These are phyloP conservation scores for Tricholoma bakamatsutake DNA, from an alignment of 768 basidiomycete genomes.

Conservation along the genomic window DNA sequence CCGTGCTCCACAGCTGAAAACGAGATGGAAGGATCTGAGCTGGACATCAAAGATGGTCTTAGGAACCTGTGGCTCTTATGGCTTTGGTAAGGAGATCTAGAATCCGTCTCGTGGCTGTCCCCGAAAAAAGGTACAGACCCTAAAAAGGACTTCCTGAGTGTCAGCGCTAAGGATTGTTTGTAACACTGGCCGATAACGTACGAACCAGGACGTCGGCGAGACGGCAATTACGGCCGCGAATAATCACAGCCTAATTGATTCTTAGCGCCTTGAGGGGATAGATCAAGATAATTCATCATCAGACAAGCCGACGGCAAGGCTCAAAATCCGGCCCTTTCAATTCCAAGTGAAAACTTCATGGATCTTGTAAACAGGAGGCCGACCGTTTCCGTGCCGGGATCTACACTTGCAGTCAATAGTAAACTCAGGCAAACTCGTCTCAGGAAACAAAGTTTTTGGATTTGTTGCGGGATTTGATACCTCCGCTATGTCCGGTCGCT, in stretches of 20 bases:
- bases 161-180: slow-evolving; percentile 25
- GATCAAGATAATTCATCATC: slow-evolving; percentile 7
- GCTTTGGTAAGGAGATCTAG: slow-evolving; percentile 18
- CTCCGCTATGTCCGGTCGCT: slow-evolving; percentile 4
- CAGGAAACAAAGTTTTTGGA: slow-evolving; percentile 9
- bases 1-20: slow-evolving; percentile 2
- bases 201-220: slow-evolving; percentile 14
- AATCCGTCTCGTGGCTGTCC: slow-evolving; percentile 20
- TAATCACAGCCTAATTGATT: slow-evolving; percentile 13
- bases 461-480: slow-evolving; percentile 1
- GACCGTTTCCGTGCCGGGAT: background rate
- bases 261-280: slow-evolving; percentile 9
- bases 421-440: background rate
- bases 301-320: background rate
- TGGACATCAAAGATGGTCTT: slow-evolving; percentile 8
- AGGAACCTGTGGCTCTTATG: slow-evolving; percentile 26
- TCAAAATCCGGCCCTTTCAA: background rate
- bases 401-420: background rate
- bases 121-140: slow-evolving; percentile 30
- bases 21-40: slow-evolving; percentile 1
- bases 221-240: slow-evolving; percentile 21
- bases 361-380: background rate
- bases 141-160: slow-evolving; percentile 29
- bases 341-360: background rate
- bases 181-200: slow-evolving; percentile 17